Base-by-base conservation (phyloP, 768 basidiomycete species). In the Exsudoporus frostii region DNA sequence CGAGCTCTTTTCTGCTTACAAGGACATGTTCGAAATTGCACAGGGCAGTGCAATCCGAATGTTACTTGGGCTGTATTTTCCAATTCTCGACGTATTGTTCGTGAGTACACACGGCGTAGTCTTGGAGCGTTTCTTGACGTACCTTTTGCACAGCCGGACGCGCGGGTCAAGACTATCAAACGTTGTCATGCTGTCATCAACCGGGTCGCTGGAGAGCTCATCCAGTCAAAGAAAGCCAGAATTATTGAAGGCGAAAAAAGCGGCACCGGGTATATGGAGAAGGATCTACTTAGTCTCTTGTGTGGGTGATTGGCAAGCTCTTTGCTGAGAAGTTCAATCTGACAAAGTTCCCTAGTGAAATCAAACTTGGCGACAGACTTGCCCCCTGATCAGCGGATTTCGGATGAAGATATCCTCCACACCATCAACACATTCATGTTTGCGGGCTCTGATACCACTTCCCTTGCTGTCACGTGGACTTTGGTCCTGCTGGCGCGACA, bases 391-490 rank as follows among this genome's bases (percentile, higher is more conserved):
- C 82, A 87, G 56, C 81, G 85, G 33, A 84, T 96, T 58, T 88
- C 92, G 0, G 94, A 97, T 63, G 84, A 88, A 29, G 94, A 96
- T 62, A 85, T 95, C 46, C 76, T 93, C 11, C 76, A 90, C 63
- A 92, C 85, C 54, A 85, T 95, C 69, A 91, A 89, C 60, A 93
- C 92, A 0, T 89, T 95, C 67, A 83, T 93, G 78, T 92, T 93
- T 65, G 91, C 88, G 20, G 93, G 93, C 5, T 90, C 92, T 13
- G 92, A 95, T 62, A 91, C 92, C 1, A 87, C 87, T 11, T 88
- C 89, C 3, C 81, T 94, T 27, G 80, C 86, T 5, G 71, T 96
- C 40, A 90, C 90, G 0, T 97, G 94, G 93, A 84, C 85, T 2
- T 68, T 96, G n/a, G 74, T 84, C 52, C 73, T 89, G 15, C 79